phyloP scores from a whole-genome alignment of 2,329 filamentous ascomycete species.

The Colletotrichum truncatum region DNA sequence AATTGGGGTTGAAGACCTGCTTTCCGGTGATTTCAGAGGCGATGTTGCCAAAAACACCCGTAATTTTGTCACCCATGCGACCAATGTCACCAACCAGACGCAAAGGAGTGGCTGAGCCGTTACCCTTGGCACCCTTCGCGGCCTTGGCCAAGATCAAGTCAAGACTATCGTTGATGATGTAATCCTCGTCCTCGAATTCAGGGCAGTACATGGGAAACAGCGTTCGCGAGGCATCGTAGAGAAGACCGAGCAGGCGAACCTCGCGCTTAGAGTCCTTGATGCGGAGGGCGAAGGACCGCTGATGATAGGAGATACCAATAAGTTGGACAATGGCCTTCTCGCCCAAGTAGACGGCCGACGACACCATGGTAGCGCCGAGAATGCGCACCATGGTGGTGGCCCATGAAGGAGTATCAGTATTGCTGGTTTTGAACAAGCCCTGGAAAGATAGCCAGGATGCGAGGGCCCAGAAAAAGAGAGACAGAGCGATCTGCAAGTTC shows the following conservation, averaged over 20 bases:
- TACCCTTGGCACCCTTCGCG: slow-evolving; percentile 59
- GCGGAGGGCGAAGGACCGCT: slow-evolving; percentile 80
- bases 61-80: slow-evolving; percentile 91
- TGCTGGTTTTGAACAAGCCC: slow-evolving; percentile 53
- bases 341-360: slow-evolving; percentile 75
- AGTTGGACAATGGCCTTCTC: slow-evolving; percentile 84
- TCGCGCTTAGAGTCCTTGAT: slow-evolving; percentile 94
- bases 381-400: slow-evolving; percentile 69
- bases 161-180: slow-evolving; percentile 87
- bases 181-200: slow-evolving; percentile 92
- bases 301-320: slow-evolving; percentile 86
- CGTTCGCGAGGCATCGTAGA: slow-evolving; percentile 89
- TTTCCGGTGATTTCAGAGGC: slow-evolving; percentile 96
- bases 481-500: slow-evolving; percentile 72
- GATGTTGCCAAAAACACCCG: slow-evolving; percentile 90
- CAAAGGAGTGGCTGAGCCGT: slow-evolving; percentile 79
- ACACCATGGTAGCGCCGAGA: slow-evolving; percentile 73
- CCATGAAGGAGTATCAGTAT: slow-evolving; percentile 55
- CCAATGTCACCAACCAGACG: slow-evolving; percentile 80
- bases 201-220: slow-evolving; percentile 93
- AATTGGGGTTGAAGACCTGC: slow-evolving; percentile 92
- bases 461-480: slow-evolving; percentile 75
- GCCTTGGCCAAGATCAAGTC: slow-evolving; percentile 67
- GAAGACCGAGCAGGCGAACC: slow-evolving; percentile 79
- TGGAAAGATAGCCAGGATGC: slow-evolving; percentile 71